Base-by-base conservation (phyloP, 306 rosid species). In the Castanea sativa region DNA sequence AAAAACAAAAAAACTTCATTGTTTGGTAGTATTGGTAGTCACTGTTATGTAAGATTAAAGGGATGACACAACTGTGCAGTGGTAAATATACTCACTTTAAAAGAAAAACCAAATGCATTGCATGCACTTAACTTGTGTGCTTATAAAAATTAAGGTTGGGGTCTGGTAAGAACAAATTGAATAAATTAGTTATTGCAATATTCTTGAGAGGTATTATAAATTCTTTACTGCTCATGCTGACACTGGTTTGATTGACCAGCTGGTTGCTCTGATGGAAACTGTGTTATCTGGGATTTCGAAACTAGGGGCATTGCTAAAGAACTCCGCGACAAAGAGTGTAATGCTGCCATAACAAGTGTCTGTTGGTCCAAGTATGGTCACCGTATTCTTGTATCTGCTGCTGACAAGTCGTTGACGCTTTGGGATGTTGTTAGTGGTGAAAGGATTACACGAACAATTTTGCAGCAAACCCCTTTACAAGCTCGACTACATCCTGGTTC, bases 401-500 rank as follows among this genome's bases (percentile, higher is more conserved):
- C 96, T 52, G 98, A 94, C 75, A 94, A 90, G 88, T 94, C 97
- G 0, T 81, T 94, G 55, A 89, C 95, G 21, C 83, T 94, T 76
- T 92, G 98, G 98, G 91, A 94, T 64, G 96, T 94, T 59, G 60
- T 80, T 76, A 90, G 87, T 73, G 94, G 98, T 65, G 90, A 92
- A 85, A 90, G 83, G 83, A 83, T 94, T 69, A 84, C 85, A 29
- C 82, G 89, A 29, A 87, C 86, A 4, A 86, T 84, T 69, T 82
- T 94, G 76, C 94, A 88, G 80, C 98, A 92, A 83, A 90, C 92
- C 75, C 90, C 97, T 78, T 84, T 94, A 76, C 97, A 88, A 85
- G 97, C 93, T 76, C 96, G 98, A 33, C 91, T 95, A 35, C 91
- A 95, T 87, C 99, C 98, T 58, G 97, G 99, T 52, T 95, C 96